Evolutionary conservation across 1,284 basidiomycete species (phyloP).

Genomic region (Singerocomus rubriflavus): DNA sequence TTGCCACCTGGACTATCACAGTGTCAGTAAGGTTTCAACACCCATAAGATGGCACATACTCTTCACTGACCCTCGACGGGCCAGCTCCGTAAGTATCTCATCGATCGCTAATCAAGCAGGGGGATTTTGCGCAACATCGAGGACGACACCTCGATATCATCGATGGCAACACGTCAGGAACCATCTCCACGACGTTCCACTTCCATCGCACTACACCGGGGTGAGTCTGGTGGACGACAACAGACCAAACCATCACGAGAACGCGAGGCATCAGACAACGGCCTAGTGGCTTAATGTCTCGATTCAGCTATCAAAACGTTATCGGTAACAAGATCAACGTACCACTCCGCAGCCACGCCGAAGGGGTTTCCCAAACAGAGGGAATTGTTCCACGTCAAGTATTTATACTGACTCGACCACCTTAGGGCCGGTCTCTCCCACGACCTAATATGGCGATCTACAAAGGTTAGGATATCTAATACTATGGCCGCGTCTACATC

Average conservation of each 20-base stretch:
- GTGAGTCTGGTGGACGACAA: background rate
- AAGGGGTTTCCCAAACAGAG: slow-evolving; percentile 35
- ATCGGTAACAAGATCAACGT: background rate
- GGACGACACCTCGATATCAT: slow-evolving; percentile 3
- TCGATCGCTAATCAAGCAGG: slow-evolving; percentile 18
- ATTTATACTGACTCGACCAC: slow-evolving; percentile 18
- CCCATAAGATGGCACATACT: slow-evolving; percentile 8
- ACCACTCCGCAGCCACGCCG: slow-evolving; percentile 23
- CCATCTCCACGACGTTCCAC: slow-evolving; percentile 17
- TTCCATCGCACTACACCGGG: slow-evolving; percentile 7
- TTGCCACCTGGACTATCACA: slow-evolving; percentile 14
- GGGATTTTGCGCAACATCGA: slow-evolving; percentile 6
- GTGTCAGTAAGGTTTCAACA: slow-evolving; percentile 2
- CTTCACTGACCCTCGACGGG: slow-evolving; percentile 25
- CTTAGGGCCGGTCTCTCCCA: slow-evolving; percentile 34
- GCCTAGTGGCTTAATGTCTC: slow-evolving; percentile 6
- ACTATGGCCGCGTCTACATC: slow-evolving; percentile 2
- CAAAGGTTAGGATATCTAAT: slow-evolving; percentile 4
- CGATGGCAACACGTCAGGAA: slow-evolving; percentile 17
- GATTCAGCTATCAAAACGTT: slow-evolving; percentile 6
- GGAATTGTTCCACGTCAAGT: background rate
- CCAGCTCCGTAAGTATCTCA: slow-evolving; percentile 22
- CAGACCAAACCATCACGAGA: background rate
- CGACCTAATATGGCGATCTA: slow-evolving; percentile 12
- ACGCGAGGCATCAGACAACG: slow-evolving; percentile 21